Evolutionary conservation across 305 asterid genomes (phyloP).

Genomic region (Andrographis paniculata): DNA sequence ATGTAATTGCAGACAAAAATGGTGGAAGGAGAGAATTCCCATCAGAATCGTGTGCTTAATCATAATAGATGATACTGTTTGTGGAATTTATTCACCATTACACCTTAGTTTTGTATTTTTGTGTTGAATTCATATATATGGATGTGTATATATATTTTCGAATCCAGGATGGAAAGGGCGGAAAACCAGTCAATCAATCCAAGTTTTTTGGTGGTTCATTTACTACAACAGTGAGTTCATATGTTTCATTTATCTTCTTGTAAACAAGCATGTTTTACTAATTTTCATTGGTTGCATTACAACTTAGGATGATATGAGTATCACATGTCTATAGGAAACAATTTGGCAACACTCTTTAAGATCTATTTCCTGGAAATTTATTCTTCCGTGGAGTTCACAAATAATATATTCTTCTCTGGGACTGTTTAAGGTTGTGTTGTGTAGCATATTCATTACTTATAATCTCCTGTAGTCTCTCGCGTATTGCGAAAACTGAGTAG

Average conservation of each 20-base stretch:
- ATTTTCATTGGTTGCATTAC: background rate
- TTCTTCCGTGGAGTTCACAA: too few species aligned
- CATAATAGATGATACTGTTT: background rate
- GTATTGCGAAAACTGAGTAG: slow-evolving; percentile 3
- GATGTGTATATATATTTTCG: background rate
- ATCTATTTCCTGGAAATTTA: too few species aligned
- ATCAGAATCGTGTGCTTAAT: background rate
- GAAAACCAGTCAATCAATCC: slow-evolving; percentile 42
- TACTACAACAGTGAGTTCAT: slow-evolving; percentile 46
- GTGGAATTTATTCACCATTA: too few species aligned
- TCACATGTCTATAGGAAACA: background rate
- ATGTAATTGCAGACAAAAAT: background rate
- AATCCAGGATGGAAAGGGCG: slow-evolving; percentile 54
- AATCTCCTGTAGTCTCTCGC: too few species aligned
- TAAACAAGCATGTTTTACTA: slow-evolving; percentile 5
- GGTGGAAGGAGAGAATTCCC: background rate
- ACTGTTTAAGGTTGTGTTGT: too few species aligned
- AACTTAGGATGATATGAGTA: background rate
- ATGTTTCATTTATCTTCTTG: slow-evolving; percentile 4
- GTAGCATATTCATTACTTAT: too few species aligned
- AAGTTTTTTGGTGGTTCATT: slow-evolving; percentile 66
- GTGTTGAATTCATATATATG: background rate
- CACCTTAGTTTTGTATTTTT: too few species aligned
- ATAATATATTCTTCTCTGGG: too few species aligned
- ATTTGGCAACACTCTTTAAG: background rate